Conservation (phyloP, 75 land plant genomes). For the Cryptomeria japonica region DNA sequence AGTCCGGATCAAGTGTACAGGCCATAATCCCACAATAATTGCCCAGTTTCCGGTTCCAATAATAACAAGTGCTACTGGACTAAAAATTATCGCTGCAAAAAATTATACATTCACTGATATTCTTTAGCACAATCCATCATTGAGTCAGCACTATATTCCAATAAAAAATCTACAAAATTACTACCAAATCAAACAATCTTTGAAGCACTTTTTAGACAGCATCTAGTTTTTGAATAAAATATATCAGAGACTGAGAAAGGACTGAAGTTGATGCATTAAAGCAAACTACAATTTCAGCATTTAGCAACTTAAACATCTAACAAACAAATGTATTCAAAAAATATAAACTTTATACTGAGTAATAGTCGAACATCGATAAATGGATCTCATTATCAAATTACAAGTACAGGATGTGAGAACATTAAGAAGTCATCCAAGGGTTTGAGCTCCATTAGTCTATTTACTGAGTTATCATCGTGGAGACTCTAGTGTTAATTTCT, state of each 20-base stretch:
- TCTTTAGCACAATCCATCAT: background rate
- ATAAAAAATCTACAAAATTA: background rate
- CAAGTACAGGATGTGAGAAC: background rate
- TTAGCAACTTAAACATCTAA: background rate
- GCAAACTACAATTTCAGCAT: background rate
- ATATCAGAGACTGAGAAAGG: background rate
- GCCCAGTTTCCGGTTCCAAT: constrained; percentile 58
- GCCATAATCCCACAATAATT: constrained; percentile 83
- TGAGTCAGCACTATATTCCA: background rate
- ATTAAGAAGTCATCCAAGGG: background rate
- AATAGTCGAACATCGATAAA: background rate
- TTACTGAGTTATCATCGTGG: no score
- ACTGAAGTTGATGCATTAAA: background rate
- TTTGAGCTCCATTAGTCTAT: no score
- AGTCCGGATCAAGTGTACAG: constrained; percentile 69
- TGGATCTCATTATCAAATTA: background rate
- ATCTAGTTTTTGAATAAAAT: background rate
- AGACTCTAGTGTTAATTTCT: no score
- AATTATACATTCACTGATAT: background rate
- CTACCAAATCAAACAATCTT: background rate
- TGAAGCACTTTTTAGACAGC: background rate
- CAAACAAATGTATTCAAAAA: background rate
- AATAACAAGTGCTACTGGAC: constrained; percentile 48
- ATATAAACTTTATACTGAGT: background rate
- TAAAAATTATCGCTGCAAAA: constrained; percentile 58